Percentiles rank a stretch among this genome's conserved stretches.
These are phyloP conservation scores for Halenospora varia DNA, from an alignment of 495 filamentous ascomycete species.

Conservation along the genomic window DNA sequence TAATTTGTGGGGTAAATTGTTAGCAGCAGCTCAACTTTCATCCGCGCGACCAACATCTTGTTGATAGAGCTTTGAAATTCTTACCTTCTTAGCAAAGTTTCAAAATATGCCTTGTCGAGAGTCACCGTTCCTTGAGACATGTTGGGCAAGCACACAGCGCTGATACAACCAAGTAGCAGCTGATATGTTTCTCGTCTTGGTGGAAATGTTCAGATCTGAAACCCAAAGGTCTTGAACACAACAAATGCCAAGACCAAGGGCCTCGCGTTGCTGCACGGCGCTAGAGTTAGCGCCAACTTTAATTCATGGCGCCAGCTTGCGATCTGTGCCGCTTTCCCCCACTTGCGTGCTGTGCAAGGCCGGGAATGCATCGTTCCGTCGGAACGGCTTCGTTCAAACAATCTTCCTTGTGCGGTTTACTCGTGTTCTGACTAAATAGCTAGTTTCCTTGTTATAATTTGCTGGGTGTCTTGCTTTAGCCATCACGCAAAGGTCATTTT, in stretches of 20 bases:
- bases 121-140: slow-evolving; percentile 39
- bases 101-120: slow-evolving; percentile 47
- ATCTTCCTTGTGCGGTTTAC: too few relatives aligned
- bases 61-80: slow-evolving; percentile 1
- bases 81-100: slow-evolving; percentile 49
- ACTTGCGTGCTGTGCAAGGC: too few relatives aligned
- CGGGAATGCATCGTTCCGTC: too few relatives aligned
- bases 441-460: too few relatives aligned
- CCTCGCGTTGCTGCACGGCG: too few relatives aligned
- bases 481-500: too few relatives aligned
- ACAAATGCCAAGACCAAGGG: not conserved
- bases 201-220: not conserved
- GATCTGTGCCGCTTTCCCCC: too few relatives aligned
- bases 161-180: slow-evolving; percentile 21
- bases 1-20: slow-evolving; percentile 15
- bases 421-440: too few relatives aligned
- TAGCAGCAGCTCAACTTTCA: slow-evolving; percentile 1
- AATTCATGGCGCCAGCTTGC: too few relatives aligned
- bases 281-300: too few relatives aligned
- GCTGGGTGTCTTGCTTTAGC: too few relatives aligned
- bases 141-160: slow-evolving; percentile 11
- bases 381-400: too few relatives aligned
- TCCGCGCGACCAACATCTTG: slow-evolving; percentile 2
- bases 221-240: not conserved
- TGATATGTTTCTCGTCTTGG: not conserved